Percentiles rank a stretch among this genome's conserved stretches.
These are phyloP conservation scores for Alopecurus myosuroides DNA, from an alignment of 176 grass and related monocot genomes.

Conservation along the genomic window DNA sequence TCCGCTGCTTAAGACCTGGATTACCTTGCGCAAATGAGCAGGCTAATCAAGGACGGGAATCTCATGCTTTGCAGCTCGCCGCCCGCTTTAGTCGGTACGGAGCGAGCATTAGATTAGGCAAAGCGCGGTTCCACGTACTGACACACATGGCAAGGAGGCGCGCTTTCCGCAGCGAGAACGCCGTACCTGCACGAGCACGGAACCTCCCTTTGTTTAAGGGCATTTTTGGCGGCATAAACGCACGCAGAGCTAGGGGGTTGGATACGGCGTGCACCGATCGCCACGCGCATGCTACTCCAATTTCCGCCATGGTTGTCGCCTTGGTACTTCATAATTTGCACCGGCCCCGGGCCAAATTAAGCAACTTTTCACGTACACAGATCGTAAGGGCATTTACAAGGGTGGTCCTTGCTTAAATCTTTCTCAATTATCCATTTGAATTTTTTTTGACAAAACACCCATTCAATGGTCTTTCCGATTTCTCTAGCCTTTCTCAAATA, in stretches of 20 bases:
- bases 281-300: neutral
- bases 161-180: neutral
- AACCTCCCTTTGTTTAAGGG: neutral
- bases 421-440: too few species aligned
- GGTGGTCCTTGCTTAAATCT: too few species aligned
- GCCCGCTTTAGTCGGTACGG: neutral
- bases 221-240: neutral
- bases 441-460: too few species aligned
- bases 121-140: slow-evolving; percentile 6
- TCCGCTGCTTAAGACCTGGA: neutral
- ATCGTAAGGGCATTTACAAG: too few species aligned
- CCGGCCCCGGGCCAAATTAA: neutral
- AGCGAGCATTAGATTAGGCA: neutral
- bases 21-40: neutral
- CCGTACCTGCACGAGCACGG: slow-evolving; percentile 1
- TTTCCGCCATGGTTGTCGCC: neutral
- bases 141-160: neutral
- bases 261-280: neutral
- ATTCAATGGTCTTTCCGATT: too few species aligned
- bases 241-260: neutral
- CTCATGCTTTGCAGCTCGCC: slow-evolving; percentile 3
- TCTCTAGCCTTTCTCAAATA: too few species aligned
- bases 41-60: slow-evolving; percentile 1
- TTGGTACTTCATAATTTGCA: neutral
- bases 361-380: neutral